Evolutionary conservation across 73 alveolate species (phyloP), one percentile per base, ranked within the genome.

Genomic region (Tetrahymena borealis): DNA sequence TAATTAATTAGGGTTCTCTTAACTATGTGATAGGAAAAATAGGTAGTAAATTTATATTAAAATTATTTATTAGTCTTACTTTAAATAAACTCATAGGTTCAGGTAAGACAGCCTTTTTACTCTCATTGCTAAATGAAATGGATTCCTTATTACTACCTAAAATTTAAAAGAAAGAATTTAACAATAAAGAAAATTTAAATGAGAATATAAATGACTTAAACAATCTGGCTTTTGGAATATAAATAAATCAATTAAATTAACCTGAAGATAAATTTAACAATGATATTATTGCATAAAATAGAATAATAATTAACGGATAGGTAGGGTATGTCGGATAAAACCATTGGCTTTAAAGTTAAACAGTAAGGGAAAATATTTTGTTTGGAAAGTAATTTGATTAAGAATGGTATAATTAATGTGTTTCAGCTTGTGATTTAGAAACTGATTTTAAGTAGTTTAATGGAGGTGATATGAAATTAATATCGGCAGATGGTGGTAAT

Each of bases 401-500:
- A 39, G 94, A 97, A 79, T 96, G 94, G 91, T 98, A 95, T 95
- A 31, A 78, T 36, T 38, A 96, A 94, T 94, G 96, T 13, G 91
- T 98, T n/a, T 35, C 92, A 33, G 94, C 97, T 32, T 98, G 99
- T 79, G 97, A 96, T 90, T 92, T 98, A 32, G 95, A 78, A 41
- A 94, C 94, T 20, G 99, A 97, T 91, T 94, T 94, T 91, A 93
- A 94, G 28, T 79, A 94, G 35, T 95, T 97, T 13, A 96, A 95
- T 78, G 79, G 91, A 41, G 97, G 97, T 11, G 99, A 97, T 93
- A 39, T 92, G 79, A 96, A 96, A 38, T 96, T 92, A 32, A 91
- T 97, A 33, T 97, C 98, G 78, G 98, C 96, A 85, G 96, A 96
- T 94, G 99, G 98, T n/a, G 94, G 91, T 38, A 97, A 97, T 96